Conservation (phyloP, 139 green algal species). For the Nannochloris sp. region DNA sequence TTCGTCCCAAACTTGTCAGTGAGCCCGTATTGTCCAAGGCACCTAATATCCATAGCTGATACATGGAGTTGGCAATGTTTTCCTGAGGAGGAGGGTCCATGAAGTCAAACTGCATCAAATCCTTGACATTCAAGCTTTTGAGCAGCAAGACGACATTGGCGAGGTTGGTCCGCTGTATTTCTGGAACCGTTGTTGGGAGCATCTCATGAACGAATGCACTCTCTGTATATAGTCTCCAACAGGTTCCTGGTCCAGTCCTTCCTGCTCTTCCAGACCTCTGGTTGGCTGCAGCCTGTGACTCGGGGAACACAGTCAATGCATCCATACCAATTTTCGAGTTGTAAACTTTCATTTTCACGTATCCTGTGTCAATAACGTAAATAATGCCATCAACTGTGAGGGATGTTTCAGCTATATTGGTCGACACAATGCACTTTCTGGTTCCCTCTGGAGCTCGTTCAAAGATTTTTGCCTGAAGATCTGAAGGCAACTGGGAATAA, state of each 20-base stretch:
- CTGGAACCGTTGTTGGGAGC: conserved; percentile 70
- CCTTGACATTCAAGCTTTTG: conserved; percentile 87
- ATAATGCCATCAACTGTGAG: conserved; percentile 93
- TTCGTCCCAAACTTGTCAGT: conserved; percentile 46
- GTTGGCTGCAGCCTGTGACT: conserved; percentile 72
- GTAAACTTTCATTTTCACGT: conserved; percentile 94
- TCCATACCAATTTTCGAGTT: conserved; percentile 98
- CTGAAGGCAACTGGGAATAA: conserved; percentile 86
- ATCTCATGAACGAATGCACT: conserved; percentile 57
- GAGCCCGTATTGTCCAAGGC: conserved; percentile 75
- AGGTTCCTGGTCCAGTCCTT: conserved; percentile 81
- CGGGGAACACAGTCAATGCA: conserved; percentile 81
- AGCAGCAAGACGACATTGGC: conserved; percentile 96
- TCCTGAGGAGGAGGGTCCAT: conserved; percentile 88
- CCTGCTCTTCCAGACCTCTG: conserved; percentile 83
- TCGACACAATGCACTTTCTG: conserved; percentile 85
- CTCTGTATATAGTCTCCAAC: conserved; percentile 94
- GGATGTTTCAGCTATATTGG: conserved; percentile 97
- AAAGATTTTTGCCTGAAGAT: conserved; percentile 96
- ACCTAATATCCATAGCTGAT: conserved; percentile 90
- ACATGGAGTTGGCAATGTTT: conserved; percentile 97
- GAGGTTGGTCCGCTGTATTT: conserved; percentile 99
- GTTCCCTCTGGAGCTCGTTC: conserved; percentile 76
- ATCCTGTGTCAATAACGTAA: conserved; percentile 93
- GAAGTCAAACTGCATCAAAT: conserved; percentile 96